These are phyloP conservation scores for Naganishia liquefaciens DNA, from an alignment of 1,284 basidiomycete genomes.

Conservation along the genomic window DNA sequence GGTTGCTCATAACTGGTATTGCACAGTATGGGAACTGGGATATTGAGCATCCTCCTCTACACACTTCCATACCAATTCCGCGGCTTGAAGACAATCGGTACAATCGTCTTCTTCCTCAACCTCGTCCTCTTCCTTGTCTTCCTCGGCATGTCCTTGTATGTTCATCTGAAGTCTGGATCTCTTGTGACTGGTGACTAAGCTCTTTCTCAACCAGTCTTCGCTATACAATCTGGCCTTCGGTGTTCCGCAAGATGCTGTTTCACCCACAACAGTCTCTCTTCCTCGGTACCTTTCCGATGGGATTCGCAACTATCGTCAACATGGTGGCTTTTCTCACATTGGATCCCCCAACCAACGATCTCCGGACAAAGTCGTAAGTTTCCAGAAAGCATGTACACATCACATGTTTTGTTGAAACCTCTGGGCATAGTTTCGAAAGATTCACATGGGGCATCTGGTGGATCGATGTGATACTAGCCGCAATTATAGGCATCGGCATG, in stretches of 20 bases:
- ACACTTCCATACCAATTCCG: slow-evolving; percentile 55
- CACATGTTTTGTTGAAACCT: too few species aligned
- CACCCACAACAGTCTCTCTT: slow-evolving; percentile 69
- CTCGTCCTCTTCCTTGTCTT: slow-evolving; percentile 65
- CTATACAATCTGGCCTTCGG: slow-evolving; percentile 61
- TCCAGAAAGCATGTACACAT: too few species aligned
- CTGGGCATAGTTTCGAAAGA: slow-evolving; percentile 8
- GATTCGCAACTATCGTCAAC: slow-evolving; percentile 59
- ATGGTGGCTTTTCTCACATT: slow-evolving; percentile 56
- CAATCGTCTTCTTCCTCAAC: slow-evolving; percentile 67
- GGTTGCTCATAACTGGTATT: neutral
- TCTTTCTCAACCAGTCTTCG: slow-evolving; percentile 45
- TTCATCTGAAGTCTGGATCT: neutral
- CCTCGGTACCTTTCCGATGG: slow-evolving; percentile 71
- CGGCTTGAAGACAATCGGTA: slow-evolving; percentile 51
- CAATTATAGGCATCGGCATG: slow-evolving; percentile 64
- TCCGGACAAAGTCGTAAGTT: slow-evolving; percentile 61
- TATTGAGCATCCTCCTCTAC: slow-evolving; percentile 54
- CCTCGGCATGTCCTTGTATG: slow-evolving; percentile 53
- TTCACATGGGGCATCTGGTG: slow-evolving; percentile 74
- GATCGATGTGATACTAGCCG: slow-evolving; percentile 64
- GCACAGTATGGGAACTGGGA: slow-evolving; percentile 56
- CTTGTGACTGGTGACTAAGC: neutral
- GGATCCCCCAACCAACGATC: slow-evolving; percentile 38
- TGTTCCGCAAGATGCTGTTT: slow-evolving; percentile 61